Conservation (phyloP, 1,284 basidiomycete species). For the Apiotrichum sp. region DNA sequence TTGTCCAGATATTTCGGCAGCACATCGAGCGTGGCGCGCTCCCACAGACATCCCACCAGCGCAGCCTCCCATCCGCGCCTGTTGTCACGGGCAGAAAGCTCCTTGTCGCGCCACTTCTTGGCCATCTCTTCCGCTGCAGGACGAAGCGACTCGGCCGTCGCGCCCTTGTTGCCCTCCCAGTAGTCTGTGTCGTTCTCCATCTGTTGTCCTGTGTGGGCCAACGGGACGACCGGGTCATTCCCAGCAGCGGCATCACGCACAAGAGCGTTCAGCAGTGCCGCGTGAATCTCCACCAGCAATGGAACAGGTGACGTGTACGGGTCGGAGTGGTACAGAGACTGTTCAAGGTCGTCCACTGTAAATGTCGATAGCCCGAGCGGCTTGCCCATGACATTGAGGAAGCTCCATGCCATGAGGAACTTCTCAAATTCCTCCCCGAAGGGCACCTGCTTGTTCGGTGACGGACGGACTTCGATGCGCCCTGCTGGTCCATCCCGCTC, state of each 20-base stretch:
- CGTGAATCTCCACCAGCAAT: conserved; percentile 82
- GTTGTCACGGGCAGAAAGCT: conserved; percentile 32
- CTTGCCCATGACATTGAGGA: conserved; percentile 86
- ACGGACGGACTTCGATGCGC: conserved; percentile 55
- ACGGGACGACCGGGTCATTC: conserved; percentile 26
- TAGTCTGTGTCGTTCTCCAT: conserved; percentile 40
- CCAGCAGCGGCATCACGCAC: conserved; percentile 57
- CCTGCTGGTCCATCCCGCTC: conserved; percentile 53
- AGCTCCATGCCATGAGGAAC: conserved; percentile 86
- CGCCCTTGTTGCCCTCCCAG: conserved; percentile 44
- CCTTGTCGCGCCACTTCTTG: conserved; percentile 31
- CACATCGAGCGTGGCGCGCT: conserved; percentile 70
- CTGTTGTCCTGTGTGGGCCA: conserved; percentile 26
- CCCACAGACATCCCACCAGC: conserved; percentile 79
- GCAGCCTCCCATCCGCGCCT: conserved; percentile 65
- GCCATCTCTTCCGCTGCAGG: conserved; percentile 29
- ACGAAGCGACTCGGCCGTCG: conserved; percentile 41
- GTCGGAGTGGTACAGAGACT: conserved; percentile 70
- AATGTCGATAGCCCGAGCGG: conserved; percentile 84
- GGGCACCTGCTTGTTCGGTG: conserved; percentile 60
- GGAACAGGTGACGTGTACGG: conserved; percentile 61
- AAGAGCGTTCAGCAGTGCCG: conserved; percentile 78
- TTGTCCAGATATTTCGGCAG: conserved; percentile 70
- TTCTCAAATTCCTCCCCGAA: conserved; percentile 76
- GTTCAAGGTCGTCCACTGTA: conserved; percentile 88